phyloP scores from a whole-genome alignment of 352 stramenopile genomes.

The Phytophthora sansomeana region DNA sequence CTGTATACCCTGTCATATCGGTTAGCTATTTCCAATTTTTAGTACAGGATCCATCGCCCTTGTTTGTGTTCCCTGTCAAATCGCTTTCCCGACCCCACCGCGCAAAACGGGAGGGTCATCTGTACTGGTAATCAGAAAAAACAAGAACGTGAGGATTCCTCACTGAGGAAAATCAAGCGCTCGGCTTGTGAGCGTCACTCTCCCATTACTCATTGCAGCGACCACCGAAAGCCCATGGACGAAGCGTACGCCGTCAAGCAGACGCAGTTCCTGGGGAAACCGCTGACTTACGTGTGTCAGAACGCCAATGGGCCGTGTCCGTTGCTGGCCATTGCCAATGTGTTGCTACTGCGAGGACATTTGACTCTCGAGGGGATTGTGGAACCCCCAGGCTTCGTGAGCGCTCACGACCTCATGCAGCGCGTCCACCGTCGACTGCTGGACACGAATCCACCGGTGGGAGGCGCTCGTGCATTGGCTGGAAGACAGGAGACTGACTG shows the following conservation, averaged over 20 bases:
- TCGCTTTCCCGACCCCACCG: no score
- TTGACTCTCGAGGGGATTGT: slow-evolving; percentile 79
- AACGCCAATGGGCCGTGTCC: slow-evolving; percentile 99
- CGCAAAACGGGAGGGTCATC: no score
- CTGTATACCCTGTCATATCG: no score
- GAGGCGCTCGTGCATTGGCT: slow-evolving; percentile 1
- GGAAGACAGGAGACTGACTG: slow-evolving; percentile 7
- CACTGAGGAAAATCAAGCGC: no score
- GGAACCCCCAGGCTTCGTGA: slow-evolving; percentile 77
- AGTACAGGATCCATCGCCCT: no score
- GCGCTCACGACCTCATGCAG: slow-evolving; percentile 91
- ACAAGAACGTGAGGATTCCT: no score
- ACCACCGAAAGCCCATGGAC: slow-evolving; percentile 38
- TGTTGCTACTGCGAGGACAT: slow-evolving; percentile 93
- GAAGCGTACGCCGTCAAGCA: slow-evolving; percentile 86
- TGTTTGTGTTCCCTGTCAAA: no score
- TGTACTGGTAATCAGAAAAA: slow-evolving; percentile 19
- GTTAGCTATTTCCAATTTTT: no score
- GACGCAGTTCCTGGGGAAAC: slow-evolving; percentile 78
- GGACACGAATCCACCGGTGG: slow-evolving; percentile 77
- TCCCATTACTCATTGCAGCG: no score
- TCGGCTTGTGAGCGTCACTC: no score
- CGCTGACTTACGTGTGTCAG: slow-evolving; percentile 94
- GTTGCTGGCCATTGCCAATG: slow-evolving; percentile 96
- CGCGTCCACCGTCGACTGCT: slow-evolving; percentile 91